These are phyloP conservation scores for Sarcomyxa edulis DNA, from an alignment of 768 basidiomycete genomes.

Conservation along the genomic window DNA sequence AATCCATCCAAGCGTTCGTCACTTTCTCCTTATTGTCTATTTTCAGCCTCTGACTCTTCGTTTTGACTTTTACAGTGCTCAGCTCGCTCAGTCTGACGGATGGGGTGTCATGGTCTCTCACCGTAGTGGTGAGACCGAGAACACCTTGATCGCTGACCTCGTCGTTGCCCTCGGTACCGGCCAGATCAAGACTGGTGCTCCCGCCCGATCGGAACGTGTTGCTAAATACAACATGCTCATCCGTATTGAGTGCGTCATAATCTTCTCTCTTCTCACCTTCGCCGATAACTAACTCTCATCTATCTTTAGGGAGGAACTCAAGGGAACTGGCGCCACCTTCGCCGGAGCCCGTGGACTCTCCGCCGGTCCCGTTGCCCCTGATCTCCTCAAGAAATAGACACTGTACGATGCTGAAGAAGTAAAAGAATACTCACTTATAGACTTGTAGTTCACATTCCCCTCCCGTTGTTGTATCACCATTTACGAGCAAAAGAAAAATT, in stretches of 20 bases:
- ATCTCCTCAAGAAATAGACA: constrained; percentile 60
- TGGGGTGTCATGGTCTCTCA: constrained; percentile 99
- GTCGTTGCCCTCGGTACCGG: constrained; percentile 89
- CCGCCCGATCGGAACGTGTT: constrained; percentile 93
- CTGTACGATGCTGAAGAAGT: constrained; percentile 3
- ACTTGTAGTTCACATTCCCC: no score
- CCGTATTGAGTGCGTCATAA: constrained; percentile 73
- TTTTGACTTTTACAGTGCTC: constrained; percentile 52
- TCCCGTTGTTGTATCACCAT: no score
- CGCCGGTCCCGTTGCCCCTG: constrained; percentile 67
- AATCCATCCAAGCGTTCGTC: constrained; percentile 96
- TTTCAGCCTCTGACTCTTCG: background rate
- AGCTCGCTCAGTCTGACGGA: constrained; percentile 90
- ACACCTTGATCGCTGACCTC: constrained; percentile 94
- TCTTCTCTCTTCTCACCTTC: constrained; percentile 3
- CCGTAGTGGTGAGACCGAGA: constrained; percentile 98
- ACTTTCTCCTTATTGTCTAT: constrained; percentile 1
- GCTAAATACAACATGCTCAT: constrained; percentile 90
- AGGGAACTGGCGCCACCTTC: constrained; percentile 55
- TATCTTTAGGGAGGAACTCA: constrained; percentile 67
- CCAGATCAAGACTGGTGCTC: constrained; percentile 99
- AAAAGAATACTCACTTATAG: background rate
- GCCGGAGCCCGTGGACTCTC: constrained; percentile 81
- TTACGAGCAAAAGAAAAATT: no score
- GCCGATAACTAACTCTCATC: constrained; percentile 9